phyloP scores from a whole-genome alignment of 164 flowering plant genomes.

The Liquidambar formosana region DNA sequence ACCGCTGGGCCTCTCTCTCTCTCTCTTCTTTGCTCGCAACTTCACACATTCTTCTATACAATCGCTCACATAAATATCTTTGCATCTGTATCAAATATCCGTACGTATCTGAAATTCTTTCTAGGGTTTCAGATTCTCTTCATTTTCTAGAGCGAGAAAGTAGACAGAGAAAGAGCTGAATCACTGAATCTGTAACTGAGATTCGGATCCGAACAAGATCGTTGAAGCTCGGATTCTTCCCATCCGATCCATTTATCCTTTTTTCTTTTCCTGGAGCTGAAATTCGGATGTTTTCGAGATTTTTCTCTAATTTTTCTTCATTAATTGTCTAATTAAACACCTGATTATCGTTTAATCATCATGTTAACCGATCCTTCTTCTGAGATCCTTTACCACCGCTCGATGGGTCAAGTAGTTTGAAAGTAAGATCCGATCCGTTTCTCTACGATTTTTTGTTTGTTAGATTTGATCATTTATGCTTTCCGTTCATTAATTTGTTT shows the following conservation, averaged over 20 bases:
- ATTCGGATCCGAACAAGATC: conserved; percentile 22
- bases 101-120: background rate
- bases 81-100: too few relatives aligned
- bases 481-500: too few relatives aligned
- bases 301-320: too few relatives aligned
- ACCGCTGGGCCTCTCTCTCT: conserved; percentile 14
- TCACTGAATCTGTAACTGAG: background rate
- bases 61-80: too few relatives aligned
- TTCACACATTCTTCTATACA: background rate
- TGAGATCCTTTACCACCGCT: background rate
- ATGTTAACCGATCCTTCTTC: background rate
- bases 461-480: too few relatives aligned
- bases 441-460: too few relatives aligned
- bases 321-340: too few relatives aligned
- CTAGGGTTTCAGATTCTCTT: conserved; percentile 17
- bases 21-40: conserved; percentile 1
- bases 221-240: background rate
- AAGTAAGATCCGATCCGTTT: conserved; percentile 5
- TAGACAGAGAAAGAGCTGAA: conserved; percentile 6
- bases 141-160: background rate
- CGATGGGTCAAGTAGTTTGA: background rate
- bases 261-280: background rate
- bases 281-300: background rate
- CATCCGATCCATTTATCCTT: conserved; percentile 7
- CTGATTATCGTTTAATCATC: too few relatives aligned